Base-by-base conservation (phyloP, 2,329 filamentous ascomycete genomes). In the Neodidymelliopsis sp. region DNA sequence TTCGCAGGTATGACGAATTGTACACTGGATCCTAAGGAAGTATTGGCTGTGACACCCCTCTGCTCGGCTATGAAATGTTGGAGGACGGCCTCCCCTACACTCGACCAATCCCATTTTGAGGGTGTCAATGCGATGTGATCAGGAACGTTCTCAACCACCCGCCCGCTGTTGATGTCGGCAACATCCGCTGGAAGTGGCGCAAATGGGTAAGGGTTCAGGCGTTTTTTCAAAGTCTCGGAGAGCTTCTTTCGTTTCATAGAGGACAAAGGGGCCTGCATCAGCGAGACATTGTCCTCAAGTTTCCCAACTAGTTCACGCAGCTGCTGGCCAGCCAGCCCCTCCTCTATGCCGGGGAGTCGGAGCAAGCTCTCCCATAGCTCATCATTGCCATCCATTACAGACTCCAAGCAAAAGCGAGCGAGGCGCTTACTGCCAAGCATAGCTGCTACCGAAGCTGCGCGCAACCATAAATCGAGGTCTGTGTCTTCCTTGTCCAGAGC, bases 401-500 rank as follows among this genome's bases (percentile, higher is more conserved):
- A 82, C 66, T 87, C 84, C 23, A 87, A 67, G 62, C 84, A 86
- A 62, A 81, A 87, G 20, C 84, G 78, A 12, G 80, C 79, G 27
- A 86, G 74, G 11, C 84, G 79, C 59, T 77, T 78, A 60, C 84
- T 86, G 39, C 81, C 77, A 8, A 86, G 69, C 40, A 84, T 75
- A 41, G 78, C 77, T 9, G 81, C 79, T 2, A 87, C 78, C 13
- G 82, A 79, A 15, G 83, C 80, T 16, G 81, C 79, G 55, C 83
- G 81, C 49, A 84, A 77, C 84, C 84, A 87, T 16, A 87, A 71
- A 60, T 87, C 84, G 28, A 85, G 69, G 60, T 87, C 84, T 4
- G 81, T 80, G 52, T 87, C 84, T 65, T 87, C 84, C 45, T 84
- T 82, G 63, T 87, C 84, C 46, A 87, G 70, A 1, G 84, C 84